Base-by-base conservation (phyloP, 2,329 filamentous ascomycete species). In the Cucurbitaria berberidis region DNA sequence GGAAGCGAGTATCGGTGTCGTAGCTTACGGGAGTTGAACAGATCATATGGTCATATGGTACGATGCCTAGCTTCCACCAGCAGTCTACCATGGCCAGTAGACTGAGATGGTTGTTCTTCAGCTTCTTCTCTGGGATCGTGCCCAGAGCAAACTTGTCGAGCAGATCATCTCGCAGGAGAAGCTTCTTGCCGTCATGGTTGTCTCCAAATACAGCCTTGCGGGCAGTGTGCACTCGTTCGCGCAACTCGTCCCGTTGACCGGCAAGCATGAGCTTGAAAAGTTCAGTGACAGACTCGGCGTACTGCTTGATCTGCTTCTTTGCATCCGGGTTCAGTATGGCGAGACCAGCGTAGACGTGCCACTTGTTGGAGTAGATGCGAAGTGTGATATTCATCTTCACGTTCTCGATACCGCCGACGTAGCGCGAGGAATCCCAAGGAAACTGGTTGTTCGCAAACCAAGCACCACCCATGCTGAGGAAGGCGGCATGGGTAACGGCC, bases 1-100 rank as follows among this genome's bases (percentile, higher is more conserved):
- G 15, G 5, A 24, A 11, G 35, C 24, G 30, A 39, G 30, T 34
- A 30, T 19, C 13, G 29, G 26, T 8, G 15, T 15, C 30, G 26
- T 26, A 30, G 78, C 83, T 73, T 70, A 87, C 85, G 43, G 95
- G 95, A 34, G 95, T 99, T 48, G 92, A 96, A 80, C 95, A 99
- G 64, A 99, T 96, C 93, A 99, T 99, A 80, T 99, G 96, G 76
- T 99, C 93, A 75, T 99, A 99, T 0, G 95, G 95, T 42, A 96
- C 89, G 67, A 97, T 99, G 29, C 87, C 89, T 40, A 98, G 83
- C 63, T 91, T 90, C 72, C 90, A 95, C 95, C 95, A 99, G 78
- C 93, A 98, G 78, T 99, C 95, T 38, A 98, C 96, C 86, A 99
- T 99, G 41, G 93, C 95, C 39, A 99, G 83, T 51, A 99, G 82